A percentile compares a stretch with the other conserved stretches of the same genome.
Evolutionary conservation across 208 protist genomes (phyloP).

Genomic region (Wallacemonas sp.): DNA sequence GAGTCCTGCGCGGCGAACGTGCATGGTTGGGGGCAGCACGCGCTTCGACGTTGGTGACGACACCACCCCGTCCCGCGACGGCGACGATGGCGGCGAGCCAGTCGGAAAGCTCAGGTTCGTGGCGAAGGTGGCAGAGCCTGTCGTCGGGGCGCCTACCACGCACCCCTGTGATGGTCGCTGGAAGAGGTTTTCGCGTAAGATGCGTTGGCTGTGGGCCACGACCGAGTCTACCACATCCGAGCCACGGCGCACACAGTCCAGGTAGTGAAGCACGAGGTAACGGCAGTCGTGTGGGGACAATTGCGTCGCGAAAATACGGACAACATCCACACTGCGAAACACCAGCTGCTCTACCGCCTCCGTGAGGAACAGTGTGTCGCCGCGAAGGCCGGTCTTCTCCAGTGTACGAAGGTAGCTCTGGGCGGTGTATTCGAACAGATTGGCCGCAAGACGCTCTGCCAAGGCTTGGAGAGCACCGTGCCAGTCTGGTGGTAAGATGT

Average conservation of each 20-base stretch:
- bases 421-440: conserved; percentile 24
- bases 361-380: conserved; percentile 19
- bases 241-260: conserved; percentile 22
- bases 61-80: neutral
- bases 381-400: conserved; percentile 22
- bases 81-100: no score
- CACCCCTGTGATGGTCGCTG: conserved; percentile 4
- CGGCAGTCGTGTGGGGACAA: conserved; percentile 14
- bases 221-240: conserved; percentile 10
- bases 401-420: conserved; percentile 15
- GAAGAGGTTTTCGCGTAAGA: conserved; percentile 36
- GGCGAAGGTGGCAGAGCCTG: neutral
- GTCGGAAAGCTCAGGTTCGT: neutral
- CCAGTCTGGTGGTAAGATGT: conserved; percentile 40
- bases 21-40: conserved; percentile 19
- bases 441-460: conserved; percentile 48
- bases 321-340: conserved; percentile 8
- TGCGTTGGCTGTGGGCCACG: conserved; percentile 16
- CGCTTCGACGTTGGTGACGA: neutral
- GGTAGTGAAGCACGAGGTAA: conserved; percentile 23
- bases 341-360: conserved; percentile 15
- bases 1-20: conserved; percentile 46
- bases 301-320: conserved; percentile 17
- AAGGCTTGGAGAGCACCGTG: conserved; percentile 37
- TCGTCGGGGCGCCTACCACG: neutral